phyloP scores from a whole-genome alignment of 1,139 yeast species.

The Yamadazyma blattariae region DNA sequence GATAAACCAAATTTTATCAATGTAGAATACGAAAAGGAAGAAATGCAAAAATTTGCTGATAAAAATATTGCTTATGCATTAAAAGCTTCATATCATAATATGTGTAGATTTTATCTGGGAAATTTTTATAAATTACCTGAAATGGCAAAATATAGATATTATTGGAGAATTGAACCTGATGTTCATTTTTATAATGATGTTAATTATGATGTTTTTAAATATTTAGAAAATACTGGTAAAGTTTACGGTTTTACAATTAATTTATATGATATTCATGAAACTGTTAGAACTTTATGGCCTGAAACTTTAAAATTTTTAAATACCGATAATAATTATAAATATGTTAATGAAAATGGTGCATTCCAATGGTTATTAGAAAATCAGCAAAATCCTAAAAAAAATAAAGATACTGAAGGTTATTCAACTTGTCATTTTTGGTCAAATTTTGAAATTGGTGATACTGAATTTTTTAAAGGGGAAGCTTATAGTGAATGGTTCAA shows the following conservation, averaged over 20 bases:
- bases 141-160: slow-evolving; percentile 49
- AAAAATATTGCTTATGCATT: slow-evolving; percentile 63
- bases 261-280: slow-evolving; percentile 65
- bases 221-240: slow-evolving; percentile 61
- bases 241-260: slow-evolving; percentile 69
- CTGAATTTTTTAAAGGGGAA: slow-evolving; percentile 72
- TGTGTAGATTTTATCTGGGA: slow-evolving; percentile 65
- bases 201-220: slow-evolving; percentile 74
- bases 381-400: slow-evolving; percentile 57
- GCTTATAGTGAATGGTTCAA: slow-evolving; percentile 66
- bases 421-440: slow-evolving; percentile 91
- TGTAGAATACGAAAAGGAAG: slow-evolving; percentile 32
- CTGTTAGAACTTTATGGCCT: slow-evolving; percentile 66
- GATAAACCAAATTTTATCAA: slow-evolving; percentile 60
- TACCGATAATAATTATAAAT: slow-evolving; percentile 56
- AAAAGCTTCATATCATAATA: slow-evolving; percentile 65
- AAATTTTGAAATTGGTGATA: slow-evolving; percentile 77
- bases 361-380: slow-evolving; percentile 71
- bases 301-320: slow-evolving; percentile 58
- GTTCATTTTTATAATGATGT: slow-evolving; percentile 65
- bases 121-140: slow-evolving; percentile 62
- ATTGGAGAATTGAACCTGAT: slow-evolving; percentile 82
- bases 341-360: slow-evolving; percentile 58
- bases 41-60: slow-evolving; percentile 35
- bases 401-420: slow-evolving; percentile 56